These are phyloP conservation scores for Aspergillus tamarii DNA, from an alignment of 2,329 filamentous ascomycete genomes.

Conservation along the genomic window DNA sequence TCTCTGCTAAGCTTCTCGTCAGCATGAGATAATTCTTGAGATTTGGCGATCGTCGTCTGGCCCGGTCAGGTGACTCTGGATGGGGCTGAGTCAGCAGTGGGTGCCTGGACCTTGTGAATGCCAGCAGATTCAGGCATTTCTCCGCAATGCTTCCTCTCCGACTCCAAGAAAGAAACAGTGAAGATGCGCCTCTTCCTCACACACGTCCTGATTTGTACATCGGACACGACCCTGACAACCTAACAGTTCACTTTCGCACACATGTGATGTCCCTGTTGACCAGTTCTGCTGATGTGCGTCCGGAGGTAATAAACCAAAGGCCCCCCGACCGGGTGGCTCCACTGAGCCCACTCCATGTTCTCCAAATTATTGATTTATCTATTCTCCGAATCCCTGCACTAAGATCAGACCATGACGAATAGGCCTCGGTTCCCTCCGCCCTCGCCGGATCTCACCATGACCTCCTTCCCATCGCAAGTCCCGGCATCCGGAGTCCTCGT, in stretches of 20 bases:
- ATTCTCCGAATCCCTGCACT: neutral
- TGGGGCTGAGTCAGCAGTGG: neutral
- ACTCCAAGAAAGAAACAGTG: no score
- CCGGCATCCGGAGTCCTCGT: neutral
- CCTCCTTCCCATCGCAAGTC: neutral
- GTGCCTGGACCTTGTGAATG: no score
- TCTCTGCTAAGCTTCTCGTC: neutral
- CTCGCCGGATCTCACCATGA: neutral
- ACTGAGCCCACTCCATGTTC: neutral
- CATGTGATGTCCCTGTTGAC: neutral
- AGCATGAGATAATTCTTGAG: neutral
- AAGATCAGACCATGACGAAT: neutral
- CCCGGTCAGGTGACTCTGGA: neutral
- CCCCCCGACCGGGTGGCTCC: no score
- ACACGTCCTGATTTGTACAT: neutral
- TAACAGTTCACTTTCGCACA: neutral
- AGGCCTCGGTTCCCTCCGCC: neutral
- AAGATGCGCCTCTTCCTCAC: neutral
- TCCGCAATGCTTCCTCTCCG: no score
- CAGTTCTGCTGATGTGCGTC: neutral
- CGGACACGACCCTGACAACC: neutral
- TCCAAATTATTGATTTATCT: neutral
- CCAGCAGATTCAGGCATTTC: no score
- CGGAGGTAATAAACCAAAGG: neutral
- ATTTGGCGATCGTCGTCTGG: neutral